A percentile compares a stretch with the other conserved stretches of the same genome.
phyloP scores from a whole-genome alignment of 176 grass and related monocot species.

The Avena insularis region DNA sequence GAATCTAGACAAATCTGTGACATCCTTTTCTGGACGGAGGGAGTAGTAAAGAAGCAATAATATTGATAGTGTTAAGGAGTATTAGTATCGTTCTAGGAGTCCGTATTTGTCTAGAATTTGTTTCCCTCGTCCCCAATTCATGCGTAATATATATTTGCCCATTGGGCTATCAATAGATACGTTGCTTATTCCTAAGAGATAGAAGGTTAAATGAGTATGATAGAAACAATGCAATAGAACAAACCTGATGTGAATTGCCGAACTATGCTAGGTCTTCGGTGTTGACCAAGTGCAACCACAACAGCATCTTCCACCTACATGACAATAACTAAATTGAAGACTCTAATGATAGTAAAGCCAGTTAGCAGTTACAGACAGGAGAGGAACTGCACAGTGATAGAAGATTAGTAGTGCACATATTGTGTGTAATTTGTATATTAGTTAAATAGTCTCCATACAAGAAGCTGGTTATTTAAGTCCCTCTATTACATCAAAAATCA shows the following conservation, averaged over 20 bases:
- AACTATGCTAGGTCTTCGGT: conserved; percentile 83
- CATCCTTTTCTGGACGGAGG: too few species aligned
- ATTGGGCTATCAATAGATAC: too few species aligned
- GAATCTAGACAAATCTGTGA: too few species aligned
- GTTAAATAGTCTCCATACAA: conserved; percentile 8
- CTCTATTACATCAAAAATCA: conserved; percentile 1
- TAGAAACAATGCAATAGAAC: conserved; percentile 14
- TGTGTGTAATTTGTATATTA: conserved; percentile 1
- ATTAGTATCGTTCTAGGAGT: too few species aligned
- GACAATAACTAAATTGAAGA: conserved; percentile 35
- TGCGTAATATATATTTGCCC: too few species aligned
- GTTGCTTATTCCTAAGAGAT: too few species aligned
- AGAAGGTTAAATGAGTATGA: conserved; percentile 20
- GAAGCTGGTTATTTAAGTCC: conserved; percentile 10
- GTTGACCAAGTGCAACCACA: conserved; percentile 91
- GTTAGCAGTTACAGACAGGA: conserved; percentile 24
- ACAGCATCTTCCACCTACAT: conserved; percentile 95
- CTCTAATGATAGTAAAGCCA: conserved; percentile 29
- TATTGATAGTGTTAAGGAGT: too few species aligned
- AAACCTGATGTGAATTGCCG: conserved; percentile 97
- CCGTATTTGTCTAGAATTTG: too few species aligned
- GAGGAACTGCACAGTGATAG: conserved; percentile 1
- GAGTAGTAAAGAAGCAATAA: neutral
- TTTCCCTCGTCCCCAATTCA: too few species aligned
- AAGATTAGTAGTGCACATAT: conserved; percentile 20